Evolutionary conservation across 2,329 filamentous ascomycete species (phyloP).

Genomic region (Chaetomiaceae sp.): DNA sequence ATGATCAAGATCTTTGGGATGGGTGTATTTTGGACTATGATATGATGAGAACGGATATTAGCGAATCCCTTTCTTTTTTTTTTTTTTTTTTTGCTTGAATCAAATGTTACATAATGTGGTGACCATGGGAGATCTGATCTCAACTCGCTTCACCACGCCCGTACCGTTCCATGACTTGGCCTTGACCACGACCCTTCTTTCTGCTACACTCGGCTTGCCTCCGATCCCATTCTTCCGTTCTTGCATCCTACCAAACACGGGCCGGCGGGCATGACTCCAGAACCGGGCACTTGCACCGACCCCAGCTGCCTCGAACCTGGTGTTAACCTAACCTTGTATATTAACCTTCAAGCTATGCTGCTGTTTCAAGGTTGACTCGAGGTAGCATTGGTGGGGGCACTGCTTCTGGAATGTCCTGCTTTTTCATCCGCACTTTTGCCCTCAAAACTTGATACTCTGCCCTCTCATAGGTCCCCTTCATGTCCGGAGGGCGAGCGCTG

Average conservation of each 20-base stretch:
- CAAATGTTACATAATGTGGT: too few relatives aligned
- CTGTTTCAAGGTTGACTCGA: neutral
- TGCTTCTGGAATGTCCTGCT: neutral
- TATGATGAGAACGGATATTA: too few relatives aligned
- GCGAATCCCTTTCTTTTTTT: neutral
- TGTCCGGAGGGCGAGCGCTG: too few relatives aligned
- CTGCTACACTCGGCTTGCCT: too few relatives aligned
- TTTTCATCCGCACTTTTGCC: neutral
- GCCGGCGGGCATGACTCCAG: neutral
- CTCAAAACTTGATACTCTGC: neutral
- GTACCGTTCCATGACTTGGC: too few relatives aligned
- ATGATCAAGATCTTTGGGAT: too few relatives aligned
- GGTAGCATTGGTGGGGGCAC: neutral
- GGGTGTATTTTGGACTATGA: neutral
- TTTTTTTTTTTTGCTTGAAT: too few relatives aligned
- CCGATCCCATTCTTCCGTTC: too few relatives aligned
- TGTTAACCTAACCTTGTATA: neutral
- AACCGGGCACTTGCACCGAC: neutral
- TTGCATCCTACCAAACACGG: neutral
- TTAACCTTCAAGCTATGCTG: neutral
- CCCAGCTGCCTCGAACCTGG: neutral
- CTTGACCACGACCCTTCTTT: too few relatives aligned
- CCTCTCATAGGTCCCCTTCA: neutral
- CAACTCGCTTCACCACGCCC: too few relatives aligned
- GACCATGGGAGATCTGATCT: too few relatives aligned